Conservation (phyloP, 2,329 filamentous ascomycete species). For the Trichoderma hamatum region DNA sequence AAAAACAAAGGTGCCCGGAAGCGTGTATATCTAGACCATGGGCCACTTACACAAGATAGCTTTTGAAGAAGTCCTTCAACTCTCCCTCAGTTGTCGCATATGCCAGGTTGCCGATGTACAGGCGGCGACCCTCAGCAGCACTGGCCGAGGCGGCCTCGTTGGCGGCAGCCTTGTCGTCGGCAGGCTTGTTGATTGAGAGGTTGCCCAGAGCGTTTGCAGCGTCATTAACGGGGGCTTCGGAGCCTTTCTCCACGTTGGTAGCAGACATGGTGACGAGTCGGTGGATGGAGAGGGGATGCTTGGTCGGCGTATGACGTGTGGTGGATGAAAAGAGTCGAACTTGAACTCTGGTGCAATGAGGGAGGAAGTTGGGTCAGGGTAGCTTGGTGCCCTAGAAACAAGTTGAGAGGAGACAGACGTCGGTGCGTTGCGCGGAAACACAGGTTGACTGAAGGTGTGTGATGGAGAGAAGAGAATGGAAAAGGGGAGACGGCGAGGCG, state of each 20-base stretch:
- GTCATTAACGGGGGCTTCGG: conserved; percentile 71
- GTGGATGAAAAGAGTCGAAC: conserved; percentile 43
- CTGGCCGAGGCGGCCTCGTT: conserved; percentile 93
- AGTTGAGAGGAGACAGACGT: conserved; percentile 49
- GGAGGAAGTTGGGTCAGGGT: conserved; percentile 64
- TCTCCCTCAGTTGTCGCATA: conserved; percentile 99
- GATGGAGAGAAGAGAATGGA: conserved; percentile 44
- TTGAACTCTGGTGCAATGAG: conserved; percentile 72
- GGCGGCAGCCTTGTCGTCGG: conserved; percentile 63
- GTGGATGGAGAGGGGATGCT: conserved; percentile 46
- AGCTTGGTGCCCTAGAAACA: conserved; percentile 85
- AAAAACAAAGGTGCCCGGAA: not conserved
- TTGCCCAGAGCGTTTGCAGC: conserved; percentile 75
- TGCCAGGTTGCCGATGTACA: conserved; percentile 99
- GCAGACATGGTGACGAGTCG: conserved; percentile 77
- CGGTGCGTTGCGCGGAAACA: conserved; percentile 54
- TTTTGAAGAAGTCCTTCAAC: conserved; percentile 99
- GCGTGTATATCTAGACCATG: conserved; percentile 8
- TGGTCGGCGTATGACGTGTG: conserved; percentile 51
- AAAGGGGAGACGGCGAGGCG: conserved; percentile 37
- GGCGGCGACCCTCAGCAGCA: conserved; percentile 96
- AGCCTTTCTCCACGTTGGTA: conserved; percentile 64
- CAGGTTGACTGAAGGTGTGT: conserved; percentile 49
- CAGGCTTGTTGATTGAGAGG: conserved; percentile 62
- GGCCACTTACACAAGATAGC: conserved; percentile 91